phyloP scores from a whole-genome alignment of 1,284 basidiomycete species.

The Rhizoctonia solani region DNA sequence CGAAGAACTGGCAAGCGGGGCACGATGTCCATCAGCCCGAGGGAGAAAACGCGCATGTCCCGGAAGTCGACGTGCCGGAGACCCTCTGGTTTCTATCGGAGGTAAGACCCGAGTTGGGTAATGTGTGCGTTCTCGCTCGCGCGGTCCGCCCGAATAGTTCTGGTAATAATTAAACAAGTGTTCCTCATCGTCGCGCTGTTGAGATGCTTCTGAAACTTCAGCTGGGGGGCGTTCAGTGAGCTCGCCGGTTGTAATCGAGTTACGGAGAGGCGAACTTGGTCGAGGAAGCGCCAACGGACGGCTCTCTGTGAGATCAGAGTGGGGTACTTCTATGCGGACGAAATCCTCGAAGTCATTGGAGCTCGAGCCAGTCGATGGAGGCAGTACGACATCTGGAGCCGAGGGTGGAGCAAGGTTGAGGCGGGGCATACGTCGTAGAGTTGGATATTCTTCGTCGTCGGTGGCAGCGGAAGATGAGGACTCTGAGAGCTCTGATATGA shows the following conservation, averaged over 20 bases:
- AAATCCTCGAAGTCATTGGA: slow-evolving; percentile 26
- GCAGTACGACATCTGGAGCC: not conserved
- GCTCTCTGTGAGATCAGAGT: not conserved
- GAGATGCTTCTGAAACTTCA: not conserved
- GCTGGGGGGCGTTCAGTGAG: slow-evolving; percentile 1
- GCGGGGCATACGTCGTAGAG: not conserved
- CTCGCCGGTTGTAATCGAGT: slow-evolving; percentile 13
- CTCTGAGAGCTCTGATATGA: slow-evolving; percentile 13
- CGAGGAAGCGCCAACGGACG: not conserved
- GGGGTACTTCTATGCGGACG: slow-evolving; percentile 24
- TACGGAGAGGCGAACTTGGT: slow-evolving; percentile 18
- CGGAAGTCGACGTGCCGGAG: slow-evolving; percentile 1
- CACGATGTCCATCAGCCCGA: slow-evolving; percentile 19
- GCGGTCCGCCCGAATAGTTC: not conserved
- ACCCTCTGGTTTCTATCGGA: not conserved
- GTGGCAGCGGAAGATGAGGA: slow-evolving; percentile 10
- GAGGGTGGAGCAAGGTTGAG: not conserved
- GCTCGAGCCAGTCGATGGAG: not conserved
- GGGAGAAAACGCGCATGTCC: slow-evolving; percentile 7
- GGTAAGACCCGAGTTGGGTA: not conserved
- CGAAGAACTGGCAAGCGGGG: not conserved
- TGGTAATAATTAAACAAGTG: slow-evolving; percentile 25
- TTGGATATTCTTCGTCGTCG: slow-evolving; percentile 20
- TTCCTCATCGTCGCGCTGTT: slow-evolving; percentile 18
- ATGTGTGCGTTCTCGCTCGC: slow-evolving; percentile 3